Evolutionary conservation across 805 yeast species (phyloP), one percentile per base, ranked within the genome.

Genomic region (Starmerella bombi): DNA sequence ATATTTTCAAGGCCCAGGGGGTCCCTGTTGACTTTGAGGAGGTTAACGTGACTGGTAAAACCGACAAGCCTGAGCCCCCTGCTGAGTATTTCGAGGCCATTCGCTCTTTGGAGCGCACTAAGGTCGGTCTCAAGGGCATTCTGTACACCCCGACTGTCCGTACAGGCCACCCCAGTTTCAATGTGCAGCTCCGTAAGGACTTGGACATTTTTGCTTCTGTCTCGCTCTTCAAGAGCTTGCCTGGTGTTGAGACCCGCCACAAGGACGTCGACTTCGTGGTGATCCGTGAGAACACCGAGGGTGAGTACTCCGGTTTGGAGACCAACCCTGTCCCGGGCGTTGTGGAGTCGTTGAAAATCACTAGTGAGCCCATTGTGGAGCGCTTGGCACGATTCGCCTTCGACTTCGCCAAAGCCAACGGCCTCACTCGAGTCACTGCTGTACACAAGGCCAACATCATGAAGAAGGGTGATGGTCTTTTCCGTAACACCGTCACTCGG

Each of bases 211-310:
- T 79, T 59, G 98, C 98, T 44, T 82, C 94, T 27, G 74, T 88
- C 50, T 93, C 91, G n/a, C 71, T 85, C 55, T 84, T 85, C 71
- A 84, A 86, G 69, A 80, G 82, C 65, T 74, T 91, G 48, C 91
- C 93, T 46, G 97, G 97, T 63, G 94, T 86, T 50, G 73, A 83
- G 64, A 78, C 94, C 46, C 83, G 86, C 64, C 74, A 85, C 60
- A 72, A 79, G 48, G 85, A 81, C 53, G 82, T 88, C n/a, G 51
- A 49, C 43, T 74, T 88, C 59, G 95, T 86, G 31, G 72, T 91
- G 51, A 93, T 91, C 61, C 84, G 98, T 75, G 98, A 91, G 71
- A 91, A 91, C 77, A 88, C 98, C 51, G 97, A 91, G 67, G 98
- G 98, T 72, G 98, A 88, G 69, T 88, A 88, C 71, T 88, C 97